Percentiles rank a stretch among this genome's conserved stretches.
These are phyloP conservation scores for Phytopythium litorale DNA, from an alignment of 352 stramenopile genomes.

Conservation along the genomic window DNA sequence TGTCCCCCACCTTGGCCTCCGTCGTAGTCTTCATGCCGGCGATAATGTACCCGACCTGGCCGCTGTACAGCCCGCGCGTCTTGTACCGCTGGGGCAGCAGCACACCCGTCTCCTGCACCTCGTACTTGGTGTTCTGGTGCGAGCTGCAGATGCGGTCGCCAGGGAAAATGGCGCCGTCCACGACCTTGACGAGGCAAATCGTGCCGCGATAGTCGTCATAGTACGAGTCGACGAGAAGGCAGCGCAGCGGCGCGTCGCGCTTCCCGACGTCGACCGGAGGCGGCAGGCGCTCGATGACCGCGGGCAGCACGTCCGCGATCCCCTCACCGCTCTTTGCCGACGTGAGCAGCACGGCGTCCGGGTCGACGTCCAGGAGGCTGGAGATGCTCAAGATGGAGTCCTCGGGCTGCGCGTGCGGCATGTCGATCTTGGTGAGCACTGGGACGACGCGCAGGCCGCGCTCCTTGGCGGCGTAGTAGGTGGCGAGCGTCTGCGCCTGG, in stretches of 20 bases:
- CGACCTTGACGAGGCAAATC: conserved; percentile 93
- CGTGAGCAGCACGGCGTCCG: conserved; percentile 93
- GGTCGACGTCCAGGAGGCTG: conserved; percentile 86
- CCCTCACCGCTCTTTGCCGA: conserved; percentile 95
- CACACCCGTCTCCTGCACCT: conserved; percentile 95
- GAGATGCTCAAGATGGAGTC: conserved; percentile 79
- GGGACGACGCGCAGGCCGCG: conserved; percentile 95
- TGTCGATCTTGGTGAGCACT: conserved; percentile 98
- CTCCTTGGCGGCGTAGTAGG: conserved; percentile 95
- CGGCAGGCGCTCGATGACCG: conserved; percentile 77
- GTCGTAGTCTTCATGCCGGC: conserved; percentile 96
- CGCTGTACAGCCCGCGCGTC: conserved; percentile 78
- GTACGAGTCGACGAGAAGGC: conserved; percentile 97
- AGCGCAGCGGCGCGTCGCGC: conserved; percentile 70
- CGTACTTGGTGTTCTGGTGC: conserved; percentile 86
- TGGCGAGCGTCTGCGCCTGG: conserved; percentile 97
- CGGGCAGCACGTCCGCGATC: conserved; percentile 72
- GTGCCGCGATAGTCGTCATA: conserved; percentile 96
- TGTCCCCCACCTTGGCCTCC: conserved; percentile 93
- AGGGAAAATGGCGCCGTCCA: conserved; percentile 89
- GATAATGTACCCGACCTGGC: conserved; percentile 97
- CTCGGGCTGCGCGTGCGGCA: conserved; percentile 94
- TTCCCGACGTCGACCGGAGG: conserved; percentile 39
- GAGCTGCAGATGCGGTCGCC: conserved; percentile 77
- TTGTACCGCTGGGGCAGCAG: conserved; percentile 86